Conservation (phyloP, 495 filamentous ascomycete genomes). For the Lichenothelia convexa region DNA sequence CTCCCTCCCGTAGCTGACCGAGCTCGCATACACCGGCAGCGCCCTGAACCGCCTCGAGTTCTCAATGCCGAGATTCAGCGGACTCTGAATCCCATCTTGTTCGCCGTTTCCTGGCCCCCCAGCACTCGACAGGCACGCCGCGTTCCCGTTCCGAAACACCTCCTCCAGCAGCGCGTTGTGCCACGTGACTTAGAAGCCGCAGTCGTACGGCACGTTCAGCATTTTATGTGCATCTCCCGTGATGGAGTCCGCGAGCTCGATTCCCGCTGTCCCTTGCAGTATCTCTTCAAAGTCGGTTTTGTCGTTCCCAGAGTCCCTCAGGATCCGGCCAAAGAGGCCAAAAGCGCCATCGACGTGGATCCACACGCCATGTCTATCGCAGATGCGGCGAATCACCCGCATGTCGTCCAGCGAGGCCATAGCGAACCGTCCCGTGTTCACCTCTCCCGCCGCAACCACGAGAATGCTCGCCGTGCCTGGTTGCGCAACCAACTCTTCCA, state of each 20-base stretch:
- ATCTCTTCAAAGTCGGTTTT: constrained; percentile 38
- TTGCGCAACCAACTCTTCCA: constrained; percentile 35
- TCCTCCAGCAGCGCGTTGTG: constrained; percentile 33
- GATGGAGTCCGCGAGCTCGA: constrained; percentile 80
- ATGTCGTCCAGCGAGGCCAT: constrained; percentile 41
- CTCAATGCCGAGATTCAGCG: constrained; percentile 74
- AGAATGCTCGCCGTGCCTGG: constrained; percentile 48
- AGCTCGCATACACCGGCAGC: constrained; percentile 66
- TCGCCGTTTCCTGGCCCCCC: constrained; percentile 10
- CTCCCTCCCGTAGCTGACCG: constrained; percentile 52
- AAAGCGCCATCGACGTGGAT: constrained; percentile 88
- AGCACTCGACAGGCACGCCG: constrained; percentile 51
- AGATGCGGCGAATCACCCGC: constrained; percentile 42
- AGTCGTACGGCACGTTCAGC: constrained; percentile 93
- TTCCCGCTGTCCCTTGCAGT: constrained; percentile 34
- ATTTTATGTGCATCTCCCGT: constrained; percentile 77
- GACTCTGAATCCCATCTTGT: constrained; percentile 43
- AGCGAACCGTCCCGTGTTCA: constrained; percentile 78
- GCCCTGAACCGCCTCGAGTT: constrained; percentile 86
- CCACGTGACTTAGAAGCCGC: constrained; percentile 69
- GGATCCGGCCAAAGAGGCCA: constrained; percentile 57
- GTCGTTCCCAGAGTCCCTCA: constrained; percentile 21
- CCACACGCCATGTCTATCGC: constrained; percentile 64
- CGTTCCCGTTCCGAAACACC: constrained; percentile 71
- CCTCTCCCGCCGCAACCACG: constrained; percentile 65